Evolutionary conservation across 768 basidiomycete species (phyloP), one percentile per base, ranked within the genome.

Genomic region (Boletus edulis): DNA sequence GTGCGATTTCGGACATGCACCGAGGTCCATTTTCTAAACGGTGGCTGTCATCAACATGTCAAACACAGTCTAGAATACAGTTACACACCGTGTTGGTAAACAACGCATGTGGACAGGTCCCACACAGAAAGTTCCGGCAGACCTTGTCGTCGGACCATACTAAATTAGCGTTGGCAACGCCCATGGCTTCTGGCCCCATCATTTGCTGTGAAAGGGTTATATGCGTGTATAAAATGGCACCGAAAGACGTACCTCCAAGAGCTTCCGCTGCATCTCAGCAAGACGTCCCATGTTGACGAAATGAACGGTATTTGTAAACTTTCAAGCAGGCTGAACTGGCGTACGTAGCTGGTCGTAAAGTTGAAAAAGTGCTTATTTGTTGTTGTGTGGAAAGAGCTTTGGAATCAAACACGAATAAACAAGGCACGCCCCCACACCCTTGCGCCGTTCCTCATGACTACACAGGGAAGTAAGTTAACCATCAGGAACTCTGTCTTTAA

Each of bases 111-210:
- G 97, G 97, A 70, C 97, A 99, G n/a, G 92, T 95, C 50, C 97
- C 97, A 65, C 96, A 98, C 31, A 98, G 76, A 77, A 94, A 98
- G 76, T 98, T 98, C 69, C 90, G 83, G 82, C 97, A 98, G 9
- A 98, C 96, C 80, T 98, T 98, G 64, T 96, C 94, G 73, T 95
- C 92, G 32, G 85, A 87, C 91, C 94, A 95, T 59, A 87, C 85
- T 56, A 97, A 79, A 75, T 98, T 95, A 61, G 89, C 87, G 63
- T 91, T 93, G 43, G 91, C 86, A 42, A 94, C 87, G 64, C 97
- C 97, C 93, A 99, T 96, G 18, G 97, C 94, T 76, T 99, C 96
- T 44, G 96, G 91, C n/a, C 94, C 96, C 95, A 98, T 98, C 94
- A 96, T 97, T 95, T 97, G 95, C 95, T 97, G 59, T 49, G 56